Percentiles rank a stretch among this genome's conserved stretches.
Evolutionary conservation across 495 filamentous ascomycete species (phyloP).

Genomic region (Penicillium silybi): DNA sequence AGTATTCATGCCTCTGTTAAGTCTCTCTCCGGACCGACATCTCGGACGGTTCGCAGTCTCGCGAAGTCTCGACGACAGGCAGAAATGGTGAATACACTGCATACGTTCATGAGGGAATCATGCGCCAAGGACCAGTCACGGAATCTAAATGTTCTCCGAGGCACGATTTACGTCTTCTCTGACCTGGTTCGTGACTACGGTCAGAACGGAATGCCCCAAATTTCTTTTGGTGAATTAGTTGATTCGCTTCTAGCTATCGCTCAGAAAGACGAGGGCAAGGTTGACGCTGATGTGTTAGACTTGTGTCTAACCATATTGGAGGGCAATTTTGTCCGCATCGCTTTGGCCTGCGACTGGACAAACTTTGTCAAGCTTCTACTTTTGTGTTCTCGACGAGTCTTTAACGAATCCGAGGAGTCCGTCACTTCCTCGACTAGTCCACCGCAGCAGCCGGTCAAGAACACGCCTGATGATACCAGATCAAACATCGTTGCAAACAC

Average conservation of each 20-base stretch:
- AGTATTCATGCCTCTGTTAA: slow-evolving; percentile 74
- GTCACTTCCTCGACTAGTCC: slow-evolving; percentile 16
- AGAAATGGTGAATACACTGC: slow-evolving; percentile 60
- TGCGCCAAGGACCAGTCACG: slow-evolving; percentile 40
- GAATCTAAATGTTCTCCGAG: slow-evolving; percentile 61
- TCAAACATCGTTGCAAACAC: slow-evolving; percentile 39
- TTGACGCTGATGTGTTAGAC: slow-evolving; percentile 56
- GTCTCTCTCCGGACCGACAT: slow-evolving; percentile 65
- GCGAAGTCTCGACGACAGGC: slow-evolving; percentile 75
- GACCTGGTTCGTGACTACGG: slow-evolving; percentile 52
- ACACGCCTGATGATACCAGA: slow-evolving; percentile 32
- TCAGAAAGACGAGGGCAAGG: slow-evolving; percentile 44
- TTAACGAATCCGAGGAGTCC: slow-evolving; percentile 24
- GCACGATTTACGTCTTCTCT: slow-evolving; percentile 63
- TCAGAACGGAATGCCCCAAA: slow-evolving; percentile 59
- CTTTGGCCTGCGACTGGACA: slow-evolving; percentile 34
- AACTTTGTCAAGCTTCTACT: slow-evolving; percentile 48
- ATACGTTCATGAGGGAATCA: slow-evolving; percentile 56
- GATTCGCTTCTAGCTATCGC: slow-evolving; percentile 57
- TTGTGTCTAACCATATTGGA: slow-evolving; percentile 40
- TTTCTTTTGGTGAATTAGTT: slow-evolving; percentile 47
- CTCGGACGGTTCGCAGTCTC: slow-evolving; percentile 70
- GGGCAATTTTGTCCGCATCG: slow-evolving; percentile 31
- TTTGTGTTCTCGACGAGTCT: slow-evolving; percentile 61
- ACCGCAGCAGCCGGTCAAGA: slow-evolving; percentile 19